Evolutionary conservation across 1,284 basidiomycete genomes (phyloP).

Genomic region (Schizophyllum amplum): DNA sequence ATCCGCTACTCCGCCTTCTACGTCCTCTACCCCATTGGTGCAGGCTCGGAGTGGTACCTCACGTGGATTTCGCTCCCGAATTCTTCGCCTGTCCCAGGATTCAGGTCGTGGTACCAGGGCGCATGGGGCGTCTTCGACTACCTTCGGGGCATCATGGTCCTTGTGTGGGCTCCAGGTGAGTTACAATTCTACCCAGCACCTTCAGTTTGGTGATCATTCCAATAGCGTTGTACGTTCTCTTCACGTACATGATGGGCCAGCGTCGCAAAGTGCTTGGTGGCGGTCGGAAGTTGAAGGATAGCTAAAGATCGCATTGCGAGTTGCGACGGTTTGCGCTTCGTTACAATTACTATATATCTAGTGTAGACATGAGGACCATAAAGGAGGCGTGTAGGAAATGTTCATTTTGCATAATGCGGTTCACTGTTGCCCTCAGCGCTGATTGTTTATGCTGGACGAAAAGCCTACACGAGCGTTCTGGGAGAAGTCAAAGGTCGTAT

Average conservation of each 20-base stretch:
- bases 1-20: slow-evolving; percentile 91
- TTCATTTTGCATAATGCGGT: neutral
- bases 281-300: slow-evolving; percentile 11
- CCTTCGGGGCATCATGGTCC: slow-evolving; percentile 56
- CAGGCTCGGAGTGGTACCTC: slow-evolving; percentile 83
- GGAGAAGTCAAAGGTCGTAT: slow-evolving; percentile 52
- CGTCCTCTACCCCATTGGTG: slow-evolving; percentile 88
- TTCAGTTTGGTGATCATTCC: neutral
- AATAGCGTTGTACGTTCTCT: slow-evolving; percentile 78
- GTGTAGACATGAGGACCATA: neutral
- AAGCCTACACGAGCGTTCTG: slow-evolving; percentile 50
- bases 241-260: slow-evolving; percentile 85
- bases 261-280: slow-evolving; percentile 67
- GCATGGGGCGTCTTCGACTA: slow-evolving; percentile 49
- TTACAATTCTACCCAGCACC: slow-evolving; percentile 10
- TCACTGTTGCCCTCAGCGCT: neutral
- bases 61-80: slow-evolving; percentile 72
- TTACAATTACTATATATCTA: neutral
- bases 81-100: slow-evolving; percentile 30
- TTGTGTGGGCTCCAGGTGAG: slow-evolving; percentile 89
- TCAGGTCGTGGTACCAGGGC: slow-evolving; percentile 25
- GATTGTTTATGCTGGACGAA: slow-evolving; percentile 42
- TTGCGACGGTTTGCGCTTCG: neutral
- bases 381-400: neutral
- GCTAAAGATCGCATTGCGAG: slow-evolving; percentile 12